Evolutionary conservation across 768 basidiomycete species (phyloP).

Genomic region (Termitomyces sp.): DNA sequence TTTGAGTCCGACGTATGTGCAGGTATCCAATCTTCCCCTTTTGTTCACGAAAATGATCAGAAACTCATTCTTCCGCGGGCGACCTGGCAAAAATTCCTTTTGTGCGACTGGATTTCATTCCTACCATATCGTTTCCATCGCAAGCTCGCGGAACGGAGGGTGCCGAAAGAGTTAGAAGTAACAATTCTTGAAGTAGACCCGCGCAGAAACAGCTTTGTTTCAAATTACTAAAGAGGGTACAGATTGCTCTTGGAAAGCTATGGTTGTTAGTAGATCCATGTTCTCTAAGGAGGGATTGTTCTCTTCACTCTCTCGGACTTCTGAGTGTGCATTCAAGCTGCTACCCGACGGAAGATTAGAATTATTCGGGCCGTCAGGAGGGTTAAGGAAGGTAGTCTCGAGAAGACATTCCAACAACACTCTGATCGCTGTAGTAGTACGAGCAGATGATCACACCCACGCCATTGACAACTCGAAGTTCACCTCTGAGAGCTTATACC

Average conservation of each 20-base stretch:
- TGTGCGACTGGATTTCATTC: slow-evolving; percentile 69
- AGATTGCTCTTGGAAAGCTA: slow-evolving; percentile 48
- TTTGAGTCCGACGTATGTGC: slow-evolving; percentile 84
- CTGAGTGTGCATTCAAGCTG: slow-evolving; percentile 68
- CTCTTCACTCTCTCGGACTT: slow-evolving; percentile 57
- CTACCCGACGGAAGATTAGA: slow-evolving; percentile 58
- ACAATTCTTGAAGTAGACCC: slow-evolving; percentile 91
- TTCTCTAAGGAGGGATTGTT: slow-evolving; percentile 30
- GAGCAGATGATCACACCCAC: background rate
- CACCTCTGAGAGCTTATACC: slow-evolving; percentile 37
- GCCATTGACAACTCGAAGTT: slow-evolving; percentile 74
- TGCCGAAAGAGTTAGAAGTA: slow-evolving; percentile 86
- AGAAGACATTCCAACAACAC: slow-evolving; percentile 41
- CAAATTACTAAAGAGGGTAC: slow-evolving; percentile 86
- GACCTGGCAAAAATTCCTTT: slow-evolving; percentile 64
- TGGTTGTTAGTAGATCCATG: slow-evolving; percentile 22
- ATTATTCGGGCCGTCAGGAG: slow-evolving; percentile 51
- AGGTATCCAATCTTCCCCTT: slow-evolving; percentile 78
- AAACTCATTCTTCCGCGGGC: slow-evolving; percentile 85
- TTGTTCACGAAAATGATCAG: slow-evolving; percentile 80
- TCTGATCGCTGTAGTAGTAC: too few relatives aligned
- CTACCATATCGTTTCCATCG: slow-evolving; percentile 87
- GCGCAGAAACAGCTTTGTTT: slow-evolving; percentile 88
- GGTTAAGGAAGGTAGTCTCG: slow-evolving; percentile 50
- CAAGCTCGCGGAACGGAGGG: slow-evolving; percentile 64